These are phyloP conservation scores for Lasiodiplodia sp. DNA, from an alignment of 2,329 filamentous ascomycete species.

Conservation along the genomic window DNA sequence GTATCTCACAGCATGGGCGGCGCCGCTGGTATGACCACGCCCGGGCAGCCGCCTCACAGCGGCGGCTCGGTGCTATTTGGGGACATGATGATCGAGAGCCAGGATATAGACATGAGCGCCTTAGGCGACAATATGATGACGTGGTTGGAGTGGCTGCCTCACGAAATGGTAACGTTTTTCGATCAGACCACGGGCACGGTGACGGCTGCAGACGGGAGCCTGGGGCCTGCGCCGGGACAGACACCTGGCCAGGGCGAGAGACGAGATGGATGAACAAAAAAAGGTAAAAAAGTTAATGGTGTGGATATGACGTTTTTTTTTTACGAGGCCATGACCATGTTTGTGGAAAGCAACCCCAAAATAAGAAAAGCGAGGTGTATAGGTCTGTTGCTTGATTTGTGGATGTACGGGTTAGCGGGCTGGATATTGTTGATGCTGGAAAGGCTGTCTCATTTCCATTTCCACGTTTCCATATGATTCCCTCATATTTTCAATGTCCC, in stretches of 20 bases:
- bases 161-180: background rate
- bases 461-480: background rate
- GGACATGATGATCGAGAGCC: constrained; percentile 75
- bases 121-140: constrained; percentile 75
- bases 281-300: background rate
- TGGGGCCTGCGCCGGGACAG: background rate
- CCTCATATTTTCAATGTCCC: background rate
- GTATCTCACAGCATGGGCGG: background rate
- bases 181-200: constrained; percentile 9
- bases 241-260: background rate
- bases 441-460: background rate
- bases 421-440: too few species aligned
- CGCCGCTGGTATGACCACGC: constrained; percentile 34
- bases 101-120: constrained; percentile 77
- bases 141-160: constrained; percentile 76
- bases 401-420: too few species aligned
- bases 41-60: constrained; percentile 33
- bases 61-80: constrained; percentile 41
- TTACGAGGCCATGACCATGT: background rate
- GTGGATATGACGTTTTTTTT: background rate
- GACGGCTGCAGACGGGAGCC: background rate
- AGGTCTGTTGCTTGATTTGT: too few species aligned
- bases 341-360: too few species aligned
- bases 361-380: too few species aligned
- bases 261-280: background rate